A percentile compares a stretch with the other conserved stretches of the same genome.
Evolutionary conservation across 345 rosid species (phyloP).

Genomic region (Cochlearia excelsa): DNA sequence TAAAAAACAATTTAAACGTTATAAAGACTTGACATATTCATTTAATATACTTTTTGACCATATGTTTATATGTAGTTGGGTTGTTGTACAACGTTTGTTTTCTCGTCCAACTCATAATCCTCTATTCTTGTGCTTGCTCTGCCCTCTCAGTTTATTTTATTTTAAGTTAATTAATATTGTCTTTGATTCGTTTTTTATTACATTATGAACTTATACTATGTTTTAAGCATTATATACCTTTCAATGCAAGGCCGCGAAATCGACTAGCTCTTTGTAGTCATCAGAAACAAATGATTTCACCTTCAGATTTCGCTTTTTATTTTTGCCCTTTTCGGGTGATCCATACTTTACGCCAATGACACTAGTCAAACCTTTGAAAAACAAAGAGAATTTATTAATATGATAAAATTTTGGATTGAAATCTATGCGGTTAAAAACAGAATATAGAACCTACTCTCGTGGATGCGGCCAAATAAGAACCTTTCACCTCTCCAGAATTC

Average conservation of each 20-base stretch:
- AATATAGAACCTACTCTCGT: conserved; percentile 57
- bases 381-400: not conserved
- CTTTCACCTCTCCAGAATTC: conserved; percentile 97
- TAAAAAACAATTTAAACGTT: too few species aligned
- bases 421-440: too few species aligned
- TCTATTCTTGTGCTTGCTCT: conserved; percentile 39
- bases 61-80: too few species aligned
- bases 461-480: conserved; percentile 82
- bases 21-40: too few species aligned
- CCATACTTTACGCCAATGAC: conserved; percentile 74
- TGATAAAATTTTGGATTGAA: not conserved
- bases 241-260: conserved; percentile 55
- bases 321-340: conserved; percentile 48
- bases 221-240: too few species aligned
- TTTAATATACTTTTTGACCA: too few species aligned
- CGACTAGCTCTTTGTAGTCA: conserved; percentile 55
- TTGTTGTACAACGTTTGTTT: conserved; percentile 50
- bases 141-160: too few species aligned
- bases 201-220: too few species aligned
- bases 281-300: conserved; percentile 84
- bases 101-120: conserved; percentile 27
- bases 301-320: conserved; percentile 37
- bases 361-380: conserved; percentile 67
- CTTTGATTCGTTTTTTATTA: too few species aligned
- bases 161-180: too few species aligned